Percentiles rank a stretch among this genome's conserved stretches.
phyloP scores from a whole-genome alignment of 192 early-diverging fungal genomes.

The Mortierella alpina region DNA sequence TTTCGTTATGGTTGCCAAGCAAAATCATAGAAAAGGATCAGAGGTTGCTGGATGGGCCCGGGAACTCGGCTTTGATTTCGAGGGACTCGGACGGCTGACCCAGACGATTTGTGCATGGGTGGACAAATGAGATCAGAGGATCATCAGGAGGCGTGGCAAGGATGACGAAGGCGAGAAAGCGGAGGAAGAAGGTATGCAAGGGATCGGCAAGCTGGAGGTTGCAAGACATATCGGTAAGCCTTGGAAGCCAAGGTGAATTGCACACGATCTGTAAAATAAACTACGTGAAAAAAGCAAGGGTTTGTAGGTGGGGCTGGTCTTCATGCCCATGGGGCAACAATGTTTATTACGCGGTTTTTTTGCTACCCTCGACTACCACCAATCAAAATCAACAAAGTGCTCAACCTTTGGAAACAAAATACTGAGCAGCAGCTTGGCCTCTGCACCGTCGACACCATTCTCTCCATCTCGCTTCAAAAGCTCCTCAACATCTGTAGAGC shows the following conservation, averaged over 20 bases:
- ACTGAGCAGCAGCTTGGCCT: constrained; percentile 8
- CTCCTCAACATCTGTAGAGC: constrained; percentile 3
- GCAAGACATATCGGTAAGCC: neutral
- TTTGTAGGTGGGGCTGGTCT: too few species aligned
- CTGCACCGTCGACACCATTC: constrained; percentile 7
- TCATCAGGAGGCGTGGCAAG: neutral
- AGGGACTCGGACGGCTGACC: constrained; percentile 37
- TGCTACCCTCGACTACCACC: constrained; percentile 1
- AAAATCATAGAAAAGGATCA: constrained; percentile 29
- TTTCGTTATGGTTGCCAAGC: constrained; percentile 47
- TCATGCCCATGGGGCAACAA: too few species aligned
- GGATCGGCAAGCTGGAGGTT: neutral
- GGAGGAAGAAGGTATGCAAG: neutral
- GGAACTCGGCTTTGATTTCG: constrained; percentile 48
- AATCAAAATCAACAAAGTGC: constrained; percentile 6
- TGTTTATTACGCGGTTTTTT: neutral
- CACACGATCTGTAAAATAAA: neutral
- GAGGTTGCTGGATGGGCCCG: constrained; percentile 44
- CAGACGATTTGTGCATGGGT: constrained; percentile 47
- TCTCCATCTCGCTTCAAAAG: constrained; percentile 12
- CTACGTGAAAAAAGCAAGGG: too few species aligned
- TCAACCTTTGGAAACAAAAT: constrained; percentile 18
- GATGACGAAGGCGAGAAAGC: neutral
- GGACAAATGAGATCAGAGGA: constrained; percentile 25
- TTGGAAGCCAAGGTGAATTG: constrained; percentile 9